phyloP scores from a whole-genome alignment of 208 protist species.

The Herpetomonas muscarum region DNA sequence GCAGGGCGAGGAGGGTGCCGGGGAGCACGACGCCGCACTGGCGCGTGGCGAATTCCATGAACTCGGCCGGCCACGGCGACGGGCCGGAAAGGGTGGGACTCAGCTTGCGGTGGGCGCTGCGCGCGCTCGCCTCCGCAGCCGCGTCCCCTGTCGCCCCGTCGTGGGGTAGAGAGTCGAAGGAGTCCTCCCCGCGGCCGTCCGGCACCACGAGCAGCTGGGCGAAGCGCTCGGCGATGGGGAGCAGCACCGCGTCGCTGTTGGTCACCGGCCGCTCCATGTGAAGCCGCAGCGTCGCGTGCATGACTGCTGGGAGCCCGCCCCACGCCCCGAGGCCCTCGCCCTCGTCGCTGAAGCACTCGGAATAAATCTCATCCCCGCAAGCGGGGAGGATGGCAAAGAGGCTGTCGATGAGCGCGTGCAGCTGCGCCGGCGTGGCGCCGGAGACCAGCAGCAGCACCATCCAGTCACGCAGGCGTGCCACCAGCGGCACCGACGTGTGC shows the following conservation, averaged over 20 bases:
- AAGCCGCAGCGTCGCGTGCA: background rate
- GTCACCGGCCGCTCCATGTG: background rate
- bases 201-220: no score
- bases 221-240: background rate
- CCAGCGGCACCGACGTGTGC: no score
- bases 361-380: background rate
- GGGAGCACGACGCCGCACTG: background rate
- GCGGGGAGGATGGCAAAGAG: background rate
- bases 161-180: no score
- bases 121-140: no score
- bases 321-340: background rate
- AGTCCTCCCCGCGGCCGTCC: no score
- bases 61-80: background rate
- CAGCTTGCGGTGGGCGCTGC: no score
- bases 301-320: background rate
- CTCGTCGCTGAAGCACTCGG: background rate
- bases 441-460: background rate
- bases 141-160: no score
- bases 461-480: background rate
- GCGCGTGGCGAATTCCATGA: background rate
- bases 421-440: background rate
- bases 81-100: background rate
- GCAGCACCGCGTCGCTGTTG: background rate
- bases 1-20: background rate
- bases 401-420: background rate